phyloP scores from a whole-genome alignment of 148 eudicot genomes.

The Cornus kousa region DNA sequence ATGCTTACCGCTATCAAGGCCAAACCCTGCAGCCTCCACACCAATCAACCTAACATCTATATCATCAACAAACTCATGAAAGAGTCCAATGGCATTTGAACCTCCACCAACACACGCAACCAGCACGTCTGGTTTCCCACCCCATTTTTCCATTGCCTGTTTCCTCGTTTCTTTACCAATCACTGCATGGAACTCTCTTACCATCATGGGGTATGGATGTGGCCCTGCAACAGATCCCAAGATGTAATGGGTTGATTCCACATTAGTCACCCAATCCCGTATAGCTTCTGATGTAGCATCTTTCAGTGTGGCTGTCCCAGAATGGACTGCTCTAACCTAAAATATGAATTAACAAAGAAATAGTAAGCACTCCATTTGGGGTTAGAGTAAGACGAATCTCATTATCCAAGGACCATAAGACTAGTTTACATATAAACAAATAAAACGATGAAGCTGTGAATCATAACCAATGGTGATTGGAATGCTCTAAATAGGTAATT shows the following conservation, averaged over 20 bases:
- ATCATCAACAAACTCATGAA: constrained; percentile 87
- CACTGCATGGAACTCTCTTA: constrained; percentile 85
- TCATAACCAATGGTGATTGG: too few species aligned
- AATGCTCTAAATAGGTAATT: too few species aligned
- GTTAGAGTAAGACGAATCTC: background rate
- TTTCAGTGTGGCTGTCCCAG: constrained; percentile 94
- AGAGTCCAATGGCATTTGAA: constrained; percentile 92
- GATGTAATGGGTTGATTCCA: constrained; percentile 94
- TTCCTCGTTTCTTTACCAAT: constrained; percentile 94
- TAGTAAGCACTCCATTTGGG: too few species aligned
- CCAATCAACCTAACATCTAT: constrained; percentile 78
- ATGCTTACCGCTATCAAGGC: constrained; percentile 76
- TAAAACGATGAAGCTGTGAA: too few species aligned
- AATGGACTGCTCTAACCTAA: constrained; percentile 90
- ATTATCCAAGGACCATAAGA: background rate
- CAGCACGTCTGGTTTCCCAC: constrained; percentile 93
- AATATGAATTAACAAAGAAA: background rate
- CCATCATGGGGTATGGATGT: constrained; percentile 94
- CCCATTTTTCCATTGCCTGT: constrained; percentile 94
- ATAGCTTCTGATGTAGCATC: constrained; percentile 99
- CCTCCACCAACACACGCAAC: constrained; percentile 97
- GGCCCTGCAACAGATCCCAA: constrained; percentile 98
- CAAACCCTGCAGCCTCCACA: constrained; percentile 89
- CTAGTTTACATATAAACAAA: background rate
- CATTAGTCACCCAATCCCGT: constrained; percentile 97